phyloP scores from a whole-genome alignment of 2,329 filamentous ascomycete genomes.

The Colletotrichum ledebouriae region DNA sequence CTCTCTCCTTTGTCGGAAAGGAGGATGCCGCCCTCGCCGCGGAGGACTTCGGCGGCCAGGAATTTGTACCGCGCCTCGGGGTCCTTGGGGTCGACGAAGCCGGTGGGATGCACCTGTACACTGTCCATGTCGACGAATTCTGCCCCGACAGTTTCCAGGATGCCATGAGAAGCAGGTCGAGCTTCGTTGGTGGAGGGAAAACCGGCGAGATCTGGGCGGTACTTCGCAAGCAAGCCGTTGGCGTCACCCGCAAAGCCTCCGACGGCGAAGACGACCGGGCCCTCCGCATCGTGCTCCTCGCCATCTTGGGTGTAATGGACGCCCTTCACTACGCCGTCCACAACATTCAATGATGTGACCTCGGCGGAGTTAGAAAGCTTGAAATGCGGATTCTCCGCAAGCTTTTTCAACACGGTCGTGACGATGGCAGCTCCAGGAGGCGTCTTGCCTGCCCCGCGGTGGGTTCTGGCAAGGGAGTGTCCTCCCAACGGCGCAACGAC shows the following conservation, averaged over 20 bases:
- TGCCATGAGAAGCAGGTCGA: slow-evolving; percentile 64
- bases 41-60: slow-evolving; percentile 72
- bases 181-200: slow-evolving; percentile 75
- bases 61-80: slow-evolving; percentile 66
- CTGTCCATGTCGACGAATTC: slow-evolving; percentile 64
- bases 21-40: slow-evolving; percentile 73
- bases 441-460: slow-evolving; percentile 67
- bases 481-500: slow-evolving; percentile 72
- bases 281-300: slow-evolving; percentile 56
- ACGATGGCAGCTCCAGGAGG: slow-evolving; percentile 73
- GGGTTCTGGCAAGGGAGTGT: slow-evolving; percentile 68
- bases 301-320: slow-evolving; percentile 62
- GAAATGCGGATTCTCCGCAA: slow-evolving; percentile 65
- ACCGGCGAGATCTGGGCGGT: slow-evolving; percentile 70
- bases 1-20: slow-evolving; percentile 61
- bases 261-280: slow-evolving; percentile 70
- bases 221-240: slow-evolving; percentile 65
- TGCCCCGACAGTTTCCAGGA: slow-evolving; percentile 57
- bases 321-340: slow-evolving; percentile 58
- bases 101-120: slow-evolving; percentile 76
- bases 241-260: slow-evolving; percentile 76
- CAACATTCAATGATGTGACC: slow-evolving; percentile 64
- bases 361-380: slow-evolving; percentile 64
- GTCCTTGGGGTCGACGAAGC: slow-evolving; percentile 69
- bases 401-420: slow-evolving; percentile 62